Evolutionary conservation across 805 yeast genomes (phyloP).

Genomic region (Metschnikowia cerradonensis): DNA sequence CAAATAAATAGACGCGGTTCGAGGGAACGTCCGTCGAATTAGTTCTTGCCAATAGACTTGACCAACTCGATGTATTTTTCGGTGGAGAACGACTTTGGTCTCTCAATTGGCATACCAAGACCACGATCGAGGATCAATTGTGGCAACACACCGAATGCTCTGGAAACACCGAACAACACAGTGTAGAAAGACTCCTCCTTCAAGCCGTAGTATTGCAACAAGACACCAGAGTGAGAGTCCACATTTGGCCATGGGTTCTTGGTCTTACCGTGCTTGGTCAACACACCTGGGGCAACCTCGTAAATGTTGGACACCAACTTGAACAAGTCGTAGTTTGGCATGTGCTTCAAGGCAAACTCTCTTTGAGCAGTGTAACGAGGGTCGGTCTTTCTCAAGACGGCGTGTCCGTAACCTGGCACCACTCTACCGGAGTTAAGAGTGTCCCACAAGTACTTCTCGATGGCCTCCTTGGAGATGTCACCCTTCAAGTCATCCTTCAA

Average conservation of each 20-base stretch:
- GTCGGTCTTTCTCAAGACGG: constrained; percentile 78
- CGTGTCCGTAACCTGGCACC: constrained; percentile 87
- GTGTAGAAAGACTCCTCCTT: constrained; percentile 72
- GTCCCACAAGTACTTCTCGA: constrained; percentile 67
- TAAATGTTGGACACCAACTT: constrained; percentile 62
- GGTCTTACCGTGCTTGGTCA: constrained; percentile 77
- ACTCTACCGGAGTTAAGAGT: constrained; percentile 70
- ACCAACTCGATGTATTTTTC: constrained; percentile 25
- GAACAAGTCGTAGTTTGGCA: constrained; percentile 61
- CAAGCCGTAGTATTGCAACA: constrained; percentile 77
- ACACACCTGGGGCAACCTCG: constrained; percentile 69
- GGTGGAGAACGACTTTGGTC: constrained; percentile 57
- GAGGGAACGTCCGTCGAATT: constrained; percentile 2
- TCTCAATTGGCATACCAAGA: constrained; percentile 73
- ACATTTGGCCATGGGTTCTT: constrained; percentile 85
- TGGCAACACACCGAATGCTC: constrained; percentile 74
- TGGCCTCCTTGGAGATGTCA: constrained; percentile 47
- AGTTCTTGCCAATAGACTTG: constrained; percentile 20
- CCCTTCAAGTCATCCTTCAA: constrained; percentile 66
- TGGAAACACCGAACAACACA: constrained; percentile 77
- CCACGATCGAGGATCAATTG: constrained; percentile 79
- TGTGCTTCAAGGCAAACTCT: constrained; percentile 59
- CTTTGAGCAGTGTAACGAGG: constrained; percentile 76
- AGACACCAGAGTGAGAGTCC: constrained; percentile 74
- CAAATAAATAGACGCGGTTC: constrained; percentile 15